These are phyloP conservation scores for Escallonia herrerae DNA, from an alignment of 129 eudicot genomes.

Conservation along the genomic window DNA sequence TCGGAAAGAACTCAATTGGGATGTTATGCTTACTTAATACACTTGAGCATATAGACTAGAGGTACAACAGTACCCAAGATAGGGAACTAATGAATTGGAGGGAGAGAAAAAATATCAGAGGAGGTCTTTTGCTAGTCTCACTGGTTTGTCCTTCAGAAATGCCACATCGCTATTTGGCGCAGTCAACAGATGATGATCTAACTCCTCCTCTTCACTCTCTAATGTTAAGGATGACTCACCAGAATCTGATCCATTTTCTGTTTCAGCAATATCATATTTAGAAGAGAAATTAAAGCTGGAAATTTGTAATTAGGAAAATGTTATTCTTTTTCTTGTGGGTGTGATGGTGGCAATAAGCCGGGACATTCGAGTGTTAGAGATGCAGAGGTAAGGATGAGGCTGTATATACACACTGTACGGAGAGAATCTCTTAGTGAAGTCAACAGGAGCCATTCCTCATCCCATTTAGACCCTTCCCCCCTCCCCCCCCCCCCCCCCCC, in stretches of 20 bases:
- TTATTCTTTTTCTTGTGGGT: too few relatives aligned
- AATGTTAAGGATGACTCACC: constrained; percentile 42
- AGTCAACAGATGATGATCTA: constrained; percentile 66
- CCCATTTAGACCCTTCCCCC: too few relatives aligned
- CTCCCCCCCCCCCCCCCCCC: too few relatives aligned
- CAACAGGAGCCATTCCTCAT: too few relatives aligned
- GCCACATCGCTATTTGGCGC: constrained; percentile 54
- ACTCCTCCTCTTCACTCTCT: constrained; percentile 66
- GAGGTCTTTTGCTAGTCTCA: constrained; percentile 62
- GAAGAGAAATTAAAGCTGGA: too few relatives aligned
- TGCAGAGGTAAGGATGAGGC: too few relatives aligned
- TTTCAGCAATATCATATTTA: constrained; percentile 1
- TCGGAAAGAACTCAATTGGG: neutral
- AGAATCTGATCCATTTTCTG: constrained; percentile 57
- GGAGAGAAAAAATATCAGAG: constrained; percentile 20
- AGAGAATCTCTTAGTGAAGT: too few relatives aligned
- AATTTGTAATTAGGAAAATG: too few relatives aligned
- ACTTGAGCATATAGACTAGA: constrained; percentile 7
- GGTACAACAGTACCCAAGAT: constrained; percentile 8
- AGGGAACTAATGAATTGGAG: constrained; percentile 10
- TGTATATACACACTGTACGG: too few relatives aligned
- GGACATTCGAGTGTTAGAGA: too few relatives aligned
- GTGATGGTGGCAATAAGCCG: too few relatives aligned
- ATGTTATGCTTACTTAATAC: neutral
- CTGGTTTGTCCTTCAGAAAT: constrained; percentile 71